Base-by-base conservation (phyloP, 31 red algal genomes). In the Odonthalia washingtoniensis region DNA sequence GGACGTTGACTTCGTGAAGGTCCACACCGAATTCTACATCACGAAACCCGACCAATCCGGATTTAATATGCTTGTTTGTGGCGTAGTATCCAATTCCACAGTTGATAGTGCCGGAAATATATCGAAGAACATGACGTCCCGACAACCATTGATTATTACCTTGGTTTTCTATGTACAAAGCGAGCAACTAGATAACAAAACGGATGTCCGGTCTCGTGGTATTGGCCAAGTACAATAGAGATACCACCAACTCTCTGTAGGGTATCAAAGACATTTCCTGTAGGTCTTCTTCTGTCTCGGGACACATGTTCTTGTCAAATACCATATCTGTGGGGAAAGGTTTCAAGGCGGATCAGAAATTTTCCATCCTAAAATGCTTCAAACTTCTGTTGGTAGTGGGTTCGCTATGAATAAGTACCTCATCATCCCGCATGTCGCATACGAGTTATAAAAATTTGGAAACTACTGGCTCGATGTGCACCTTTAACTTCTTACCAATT, bases 121-220 rank as follows among this genome's bases (percentile, higher is more conserved):
- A n/a, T n/a, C n/a, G n/a, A n/a, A n/a, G n/a, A n/a, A n/a, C n/a
- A n/a, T n/a, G n/a, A n/a, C n/a, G n/a, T n/a, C n/a, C n/a, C n/a
- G n/a, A n/a, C n/a, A n/a, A n/a, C n/a, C n/a, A n/a, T n/a, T n/a
- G n/a, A n/a, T n/a, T n/a, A n/a, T n/a, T n/a, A n/a, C n/a, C n/a
- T n/a, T n/a, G n/a, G n/a, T n/a, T n/a, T n/a, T n/a, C n/a, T 45
- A 82, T 68, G 46, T 26, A 64, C 21, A 74, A 21, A 37, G 62
- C 70, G 0, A 82, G 65, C n/a, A 57, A 82, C 0, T 0, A 24
- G 46, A 65, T 42, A 18, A 74, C 77, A 38, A 81, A 89, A 4
- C 43, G 32, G 64, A 82, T 89, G 46, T 75, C 87, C n/a, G 67
- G 87, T 34, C 76, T 40, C 41, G 53, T 70, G 1, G 87, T 89